A percentile compares a stretch with the other conserved stretches of the same genome.
These are phyloP conservation scores for Inga oerstediana DNA, from an alignment of 306 rosid species.

Conservation along the genomic window DNA sequence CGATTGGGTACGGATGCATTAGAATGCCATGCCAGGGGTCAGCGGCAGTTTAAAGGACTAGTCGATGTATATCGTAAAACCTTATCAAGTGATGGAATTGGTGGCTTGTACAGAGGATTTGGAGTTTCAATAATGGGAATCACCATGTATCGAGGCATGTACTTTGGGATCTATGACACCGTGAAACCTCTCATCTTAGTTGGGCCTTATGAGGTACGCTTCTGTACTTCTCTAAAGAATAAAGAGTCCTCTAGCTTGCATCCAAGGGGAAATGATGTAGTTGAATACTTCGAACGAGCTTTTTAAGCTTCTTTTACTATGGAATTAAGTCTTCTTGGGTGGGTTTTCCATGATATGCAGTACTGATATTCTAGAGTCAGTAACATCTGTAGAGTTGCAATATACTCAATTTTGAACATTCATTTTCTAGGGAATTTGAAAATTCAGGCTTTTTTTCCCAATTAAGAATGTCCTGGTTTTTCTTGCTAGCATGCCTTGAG, in stretches of 20 bases:
- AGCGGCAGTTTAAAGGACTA: constrained; percentile 80
- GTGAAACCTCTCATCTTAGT: constrained; percentile 85
- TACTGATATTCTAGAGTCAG: neutral
- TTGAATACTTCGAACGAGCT: constrained; percentile 1
- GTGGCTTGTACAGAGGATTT: constrained; percentile 88
- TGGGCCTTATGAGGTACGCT: constrained; percentile 80
- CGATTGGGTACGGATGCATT: constrained; percentile 80
- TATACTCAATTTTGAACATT: constrained; percentile 29
- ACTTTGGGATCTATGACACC: constrained; percentile 94
- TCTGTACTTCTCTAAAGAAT: neutral
- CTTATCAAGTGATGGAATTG: constrained; percentile 77
- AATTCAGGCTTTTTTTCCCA: constrained; percentile 16
- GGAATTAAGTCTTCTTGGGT: constrained; percentile 16
- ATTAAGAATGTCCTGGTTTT: neutral
- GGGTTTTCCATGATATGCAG: constrained; percentile 1
- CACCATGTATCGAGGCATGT: constrained; percentile 92
- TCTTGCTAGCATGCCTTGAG: constrained; percentile 11
- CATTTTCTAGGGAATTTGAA: constrained; percentile 12
- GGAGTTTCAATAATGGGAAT: constrained; percentile 90
- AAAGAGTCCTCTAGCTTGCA: constrained; percentile 10
- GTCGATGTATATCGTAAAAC: constrained; percentile 84
- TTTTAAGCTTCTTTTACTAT: constrained; percentile 19
- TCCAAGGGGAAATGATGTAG: constrained; percentile 25
- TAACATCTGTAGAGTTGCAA: neutral
- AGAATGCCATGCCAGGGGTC: constrained; percentile 46